Percentiles rank a stretch among this genome's conserved stretches.
phyloP scores from a whole-genome alignment of 192 early-diverging fungal species.

The Spinellus fusiger region DNA sequence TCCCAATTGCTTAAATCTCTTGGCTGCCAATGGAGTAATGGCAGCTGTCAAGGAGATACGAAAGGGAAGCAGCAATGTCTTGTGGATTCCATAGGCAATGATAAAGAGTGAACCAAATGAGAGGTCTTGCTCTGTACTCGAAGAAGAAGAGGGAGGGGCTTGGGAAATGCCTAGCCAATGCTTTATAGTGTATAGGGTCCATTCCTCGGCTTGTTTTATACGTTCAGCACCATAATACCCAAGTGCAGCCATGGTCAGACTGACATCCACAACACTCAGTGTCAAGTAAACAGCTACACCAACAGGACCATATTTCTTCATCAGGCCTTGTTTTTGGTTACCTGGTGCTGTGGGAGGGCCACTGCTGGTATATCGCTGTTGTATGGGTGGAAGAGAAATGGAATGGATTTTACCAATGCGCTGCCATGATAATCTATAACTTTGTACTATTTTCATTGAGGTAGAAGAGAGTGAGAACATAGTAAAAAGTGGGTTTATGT shows the following conservation, averaged over 20 bases:
- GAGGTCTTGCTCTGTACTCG: constrained; percentile 21
- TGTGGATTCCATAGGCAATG: constrained; percentile 60
- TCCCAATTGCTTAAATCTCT: constrained; percentile 39
- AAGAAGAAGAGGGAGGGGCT: constrained; percentile 3
- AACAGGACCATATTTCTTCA: constrained; percentile 45
- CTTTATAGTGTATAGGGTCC: constrained; percentile 29
- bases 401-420: no score
- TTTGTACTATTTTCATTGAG: no score
- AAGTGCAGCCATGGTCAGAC: constrained; percentile 41
- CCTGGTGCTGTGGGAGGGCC: no score
- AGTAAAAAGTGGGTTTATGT: no score
- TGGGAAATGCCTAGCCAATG: constrained; percentile 21
- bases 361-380: no score
- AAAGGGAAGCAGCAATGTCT: constrained; percentile 45
- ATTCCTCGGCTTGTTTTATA: constrained; percentile 42
- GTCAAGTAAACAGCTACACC: constrained; percentile 44
- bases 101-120: constrained; percentile 44
- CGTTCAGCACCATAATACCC: constrained; percentile 40
- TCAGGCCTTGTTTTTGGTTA: no score
- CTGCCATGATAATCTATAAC: no score
- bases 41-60: constrained; percentile 48
- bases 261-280: constrained; percentile 42
- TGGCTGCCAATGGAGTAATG: constrained; percentile 45
- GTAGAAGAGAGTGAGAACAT: no score
- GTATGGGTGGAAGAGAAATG: no score